These are phyloP conservation scores for Lepidium sativum DNA, from an alignment of 345 rosid species.

Conservation along the genomic window DNA sequence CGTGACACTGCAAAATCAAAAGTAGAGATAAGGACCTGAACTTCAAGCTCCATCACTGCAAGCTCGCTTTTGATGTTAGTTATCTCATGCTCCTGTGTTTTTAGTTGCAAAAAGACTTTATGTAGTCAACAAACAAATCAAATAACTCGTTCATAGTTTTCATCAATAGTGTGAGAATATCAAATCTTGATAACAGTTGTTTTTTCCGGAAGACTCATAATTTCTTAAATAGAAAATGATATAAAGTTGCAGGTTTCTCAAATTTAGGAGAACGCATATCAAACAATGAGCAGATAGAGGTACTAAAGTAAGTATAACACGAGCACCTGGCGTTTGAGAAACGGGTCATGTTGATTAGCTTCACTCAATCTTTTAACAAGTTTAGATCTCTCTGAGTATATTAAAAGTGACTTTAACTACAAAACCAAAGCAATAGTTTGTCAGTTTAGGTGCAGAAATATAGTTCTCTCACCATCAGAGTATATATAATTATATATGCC, in stretches of 20 bases:
- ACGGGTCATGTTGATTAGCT: constrained; percentile 90
- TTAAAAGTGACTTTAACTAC: constrained; percentile 60
- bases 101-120: constrained; percentile 33
- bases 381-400: constrained; percentile 63
- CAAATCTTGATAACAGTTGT: neutral
- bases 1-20: neutral
- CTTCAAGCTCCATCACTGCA: constrained; percentile 72
- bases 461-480: neutral
- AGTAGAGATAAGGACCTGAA: constrained; percentile 45
- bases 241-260: neutral
- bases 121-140: neutral
- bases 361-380: constrained; percentile 71
- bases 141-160: neutral
- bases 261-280: neutral
- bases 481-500: neutral
- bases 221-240: neutral
- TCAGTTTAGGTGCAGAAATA: neutral
- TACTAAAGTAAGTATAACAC: neutral
- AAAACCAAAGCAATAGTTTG: neutral
- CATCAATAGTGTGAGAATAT: neutral
- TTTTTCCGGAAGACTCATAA: neutral
- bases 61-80: constrained; percentile 65
- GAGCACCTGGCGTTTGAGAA: constrained; percentile 75
- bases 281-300: neutral
- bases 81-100: constrained; percentile 46